Percentiles rank a stretch among this genome's conserved stretches.
Evolutionary conservation across 148 eudicot species (phyloP).

Genomic region (Chenopodium quinoa): DNA sequence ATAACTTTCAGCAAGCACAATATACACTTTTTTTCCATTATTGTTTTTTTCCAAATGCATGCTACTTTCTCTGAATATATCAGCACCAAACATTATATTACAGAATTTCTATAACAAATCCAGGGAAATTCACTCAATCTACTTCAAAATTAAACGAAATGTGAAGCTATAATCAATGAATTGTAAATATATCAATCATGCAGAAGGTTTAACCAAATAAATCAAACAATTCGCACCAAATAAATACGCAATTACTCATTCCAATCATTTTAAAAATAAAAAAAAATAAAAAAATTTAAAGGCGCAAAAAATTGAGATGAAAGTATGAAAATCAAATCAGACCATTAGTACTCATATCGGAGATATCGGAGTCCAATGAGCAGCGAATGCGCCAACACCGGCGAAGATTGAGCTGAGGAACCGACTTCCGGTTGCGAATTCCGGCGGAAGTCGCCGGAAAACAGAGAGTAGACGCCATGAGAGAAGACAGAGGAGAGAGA

Average conservation of each 20-base stretch:
- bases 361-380: conserved; percentile 72
- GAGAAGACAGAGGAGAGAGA: neutral
- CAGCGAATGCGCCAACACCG: conserved; percentile 45
- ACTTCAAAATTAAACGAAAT: too few species aligned
- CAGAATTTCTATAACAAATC: neutral
- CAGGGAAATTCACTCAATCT: neutral
- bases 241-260: neutral
- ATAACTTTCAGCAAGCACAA: too few species aligned
- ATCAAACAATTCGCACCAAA: neutral
- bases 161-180: too few species aligned
- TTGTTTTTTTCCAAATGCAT: neutral
- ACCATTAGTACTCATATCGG: conserved; percentile 93
- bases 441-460: conserved; percentile 46
- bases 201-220: neutral
- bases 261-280: too few species aligned
- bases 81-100: neutral
- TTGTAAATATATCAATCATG: neutral
- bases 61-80: neutral
- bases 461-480: conserved; percentile 40
- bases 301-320: neutral
- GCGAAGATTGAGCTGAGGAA: conserved; percentile 24
- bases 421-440: conserved; percentile 24
- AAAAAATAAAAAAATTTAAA: neutral
- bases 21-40: too few species aligned
- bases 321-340: conserved; percentile 1